phyloP scores from a whole-genome alignment of 345 rosid genomes.

The Eucalyptus microcorys region DNA sequence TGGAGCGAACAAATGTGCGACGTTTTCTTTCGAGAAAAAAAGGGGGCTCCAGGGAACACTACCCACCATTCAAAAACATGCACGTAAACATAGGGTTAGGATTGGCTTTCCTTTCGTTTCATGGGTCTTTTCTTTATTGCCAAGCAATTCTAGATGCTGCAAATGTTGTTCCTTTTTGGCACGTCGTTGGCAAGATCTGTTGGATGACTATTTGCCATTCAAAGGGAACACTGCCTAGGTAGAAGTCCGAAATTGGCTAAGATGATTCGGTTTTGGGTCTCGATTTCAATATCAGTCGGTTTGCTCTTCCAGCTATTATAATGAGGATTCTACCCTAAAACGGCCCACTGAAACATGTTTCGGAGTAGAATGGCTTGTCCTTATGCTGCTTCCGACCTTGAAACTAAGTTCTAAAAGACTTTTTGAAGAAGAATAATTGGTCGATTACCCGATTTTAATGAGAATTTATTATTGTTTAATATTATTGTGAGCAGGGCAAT shows the following conservation, averaged over 20 bases:
- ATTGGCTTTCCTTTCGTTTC: background rate
- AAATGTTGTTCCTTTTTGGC: background rate
- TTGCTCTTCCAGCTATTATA: background rate
- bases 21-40: background rate
- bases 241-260: background rate
- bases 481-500: background rate
- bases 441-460: background rate
- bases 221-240: background rate
- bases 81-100: background rate
- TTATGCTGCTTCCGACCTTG: background rate
- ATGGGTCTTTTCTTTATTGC: background rate
- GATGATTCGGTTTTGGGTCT: background rate
- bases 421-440: background rate
- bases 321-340: background rate
- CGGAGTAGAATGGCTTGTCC: background rate
- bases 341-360: background rate
- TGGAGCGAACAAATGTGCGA: background rate
- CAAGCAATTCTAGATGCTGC: background rate
- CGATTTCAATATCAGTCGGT: background rate
- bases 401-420: background rate
- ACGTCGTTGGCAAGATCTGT: background rate
- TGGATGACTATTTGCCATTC: background rate
- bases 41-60: background rate
- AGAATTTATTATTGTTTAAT: background rate
- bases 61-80: background rate